Evolutionary conservation across 805 yeast species (phyloP).

Genomic region (Tetrapisispora nanseiensis): DNA sequence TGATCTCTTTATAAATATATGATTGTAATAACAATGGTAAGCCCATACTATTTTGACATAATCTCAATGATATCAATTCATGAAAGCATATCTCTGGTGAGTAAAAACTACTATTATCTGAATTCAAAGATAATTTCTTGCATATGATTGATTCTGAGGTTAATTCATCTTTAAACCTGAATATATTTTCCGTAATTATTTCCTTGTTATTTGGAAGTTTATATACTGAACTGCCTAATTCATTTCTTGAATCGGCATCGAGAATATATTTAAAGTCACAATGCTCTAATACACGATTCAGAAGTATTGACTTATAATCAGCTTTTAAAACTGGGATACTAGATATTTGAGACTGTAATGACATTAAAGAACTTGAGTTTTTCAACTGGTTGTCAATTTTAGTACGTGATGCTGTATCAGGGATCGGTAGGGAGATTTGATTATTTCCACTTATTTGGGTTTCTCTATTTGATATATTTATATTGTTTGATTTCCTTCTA

Average conservation of each 20-base stretch:
- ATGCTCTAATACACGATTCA: conserved; percentile 17
- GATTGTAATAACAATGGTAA: conserved; percentile 19
- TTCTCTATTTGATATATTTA: conserved; percentile 7
- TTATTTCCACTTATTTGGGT: conserved; percentile 8
- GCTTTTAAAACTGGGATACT: conserved; percentile 15
- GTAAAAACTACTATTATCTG: conserved; percentile 12
- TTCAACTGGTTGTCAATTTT: conserved; percentile 44
- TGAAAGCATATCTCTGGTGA: conserved; percentile 18
- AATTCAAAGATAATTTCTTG: conserved; percentile 14
- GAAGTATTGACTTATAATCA: conserved; percentile 20
- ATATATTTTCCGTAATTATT: conserved; percentile 13
- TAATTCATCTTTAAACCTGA: conserved; percentile 9
- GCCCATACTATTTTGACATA: conserved; percentile 25
- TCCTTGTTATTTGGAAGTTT: conserved; percentile 7
- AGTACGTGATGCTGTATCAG: conserved; percentile 45
- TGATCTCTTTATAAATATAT: conserved; percentile 12
- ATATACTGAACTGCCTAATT: conserved; percentile 5
- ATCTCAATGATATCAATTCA: conserved; percentile 18
- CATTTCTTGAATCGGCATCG: conserved; percentile 6
- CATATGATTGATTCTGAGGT: conserved; percentile 11
- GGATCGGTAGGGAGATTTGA: conserved; percentile 49
- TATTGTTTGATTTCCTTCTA: conserved; percentile 20
- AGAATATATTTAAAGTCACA: conserved; percentile 17
- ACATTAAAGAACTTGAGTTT: conserved; percentile 30
- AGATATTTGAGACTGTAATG: conserved; percentile 17